A percentile compares a stretch with the other conserved stretches of the same genome.
phyloP scores from a whole-genome alignment of 2,329 filamentous ascomycete species.

The Lachnellula cervina region DNA sequence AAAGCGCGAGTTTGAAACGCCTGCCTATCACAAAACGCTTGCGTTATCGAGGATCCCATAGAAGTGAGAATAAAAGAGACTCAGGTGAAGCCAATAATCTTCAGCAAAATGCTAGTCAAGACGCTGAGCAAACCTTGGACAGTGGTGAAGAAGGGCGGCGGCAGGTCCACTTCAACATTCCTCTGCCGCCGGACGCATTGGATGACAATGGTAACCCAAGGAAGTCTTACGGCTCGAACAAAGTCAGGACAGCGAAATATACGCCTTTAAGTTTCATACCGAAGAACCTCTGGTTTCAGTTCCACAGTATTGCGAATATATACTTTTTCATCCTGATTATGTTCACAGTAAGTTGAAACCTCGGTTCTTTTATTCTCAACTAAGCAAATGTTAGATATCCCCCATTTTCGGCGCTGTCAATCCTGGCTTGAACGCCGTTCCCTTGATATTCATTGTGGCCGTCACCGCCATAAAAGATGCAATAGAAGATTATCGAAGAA shows the following conservation, averaged over 20 bases:
- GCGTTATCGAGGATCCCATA: constrained; percentile 50
- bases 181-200: constrained; percentile 66
- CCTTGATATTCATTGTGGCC: constrained; percentile 84
- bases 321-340: constrained; percentile 98
- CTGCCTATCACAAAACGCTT: constrained; percentile 74
- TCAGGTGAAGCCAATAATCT: constrained; percentile 36
- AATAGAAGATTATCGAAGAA: constrained; percentile 91
- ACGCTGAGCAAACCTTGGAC: constrained; percentile 32
- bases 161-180: constrained; percentile 78
- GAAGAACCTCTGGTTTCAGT: constrained; percentile 96
- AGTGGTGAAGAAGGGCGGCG: constrained; percentile 39
- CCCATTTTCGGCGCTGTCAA: constrained; percentile 91
- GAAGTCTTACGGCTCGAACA: constrained; percentile 76
- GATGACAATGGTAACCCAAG: constrained; percentile 76
- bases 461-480: constrained; percentile 92
- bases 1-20: constrained; percentile 73
- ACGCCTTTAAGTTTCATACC: constrained; percentile 91
- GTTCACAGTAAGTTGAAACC: constrained; percentile 66
- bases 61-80: constrained; percentile 64
- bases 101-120: constrained; percentile 24
- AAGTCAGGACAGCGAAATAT: constrained; percentile 97
- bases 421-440: constrained; percentile 83
- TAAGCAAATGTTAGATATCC: constrained; percentile 65
- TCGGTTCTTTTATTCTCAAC: constrained; percentile 2
- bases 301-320: constrained; percentile 97